Conservation (phyloP, 2,329 filamentous ascomycete genomes). For the Talaromyces sp. region DNA sequence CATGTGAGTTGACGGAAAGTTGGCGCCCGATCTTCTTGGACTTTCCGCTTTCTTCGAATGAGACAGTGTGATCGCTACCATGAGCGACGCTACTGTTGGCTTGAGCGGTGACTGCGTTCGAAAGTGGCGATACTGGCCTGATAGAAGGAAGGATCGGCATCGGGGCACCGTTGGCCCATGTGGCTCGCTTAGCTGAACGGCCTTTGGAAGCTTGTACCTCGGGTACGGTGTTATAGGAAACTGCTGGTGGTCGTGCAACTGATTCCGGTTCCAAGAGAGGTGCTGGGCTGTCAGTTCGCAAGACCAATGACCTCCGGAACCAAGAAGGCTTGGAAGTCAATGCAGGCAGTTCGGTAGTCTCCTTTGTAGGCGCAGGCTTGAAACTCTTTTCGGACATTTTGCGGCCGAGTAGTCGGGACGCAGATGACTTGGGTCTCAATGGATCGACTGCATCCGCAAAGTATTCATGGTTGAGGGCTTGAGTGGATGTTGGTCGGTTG, state of each 20-base stretch:
- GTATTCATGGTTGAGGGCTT: slow-evolving; percentile 94
- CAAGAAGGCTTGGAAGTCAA: slow-evolving; percentile 83
- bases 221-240: slow-evolving; percentile 39
- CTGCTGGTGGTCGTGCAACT: slow-evolving; percentile 40
- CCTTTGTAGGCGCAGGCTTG: slow-evolving; percentile 57
- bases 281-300: slow-evolving; percentile 67
- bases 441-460: slow-evolving; percentile 91
- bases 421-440: slow-evolving; percentile 82
- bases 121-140: slow-evolving; percentile 91
- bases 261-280: slow-evolving; percentile 46
- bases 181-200: slow-evolving; percentile 74
- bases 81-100: slow-evolving; percentile 63
- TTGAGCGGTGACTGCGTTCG: slow-evolving; percentile 86
- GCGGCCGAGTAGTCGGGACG: slow-evolving; percentile 76
- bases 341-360: slow-evolving; percentile 55
- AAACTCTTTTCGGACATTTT: slow-evolving; percentile 81
- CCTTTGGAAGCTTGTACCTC: slow-evolving; percentile 48
- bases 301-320: slow-evolving; percentile 93
- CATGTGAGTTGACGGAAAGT: slow-evolving; percentile 84
- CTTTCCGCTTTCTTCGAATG: slow-evolving; percentile 53
- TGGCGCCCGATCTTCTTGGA: slow-evolving; percentile 92
- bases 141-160: slow-evolving; percentile 97
- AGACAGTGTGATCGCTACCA: slow-evolving; percentile 46
- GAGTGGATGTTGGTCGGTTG: slow-evolving; percentile 80
- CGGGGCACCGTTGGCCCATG: slow-evolving; percentile 84